phyloP scores from a whole-genome alignment of 495 filamentous ascomycete species.

The Zalerion maritima region DNA sequence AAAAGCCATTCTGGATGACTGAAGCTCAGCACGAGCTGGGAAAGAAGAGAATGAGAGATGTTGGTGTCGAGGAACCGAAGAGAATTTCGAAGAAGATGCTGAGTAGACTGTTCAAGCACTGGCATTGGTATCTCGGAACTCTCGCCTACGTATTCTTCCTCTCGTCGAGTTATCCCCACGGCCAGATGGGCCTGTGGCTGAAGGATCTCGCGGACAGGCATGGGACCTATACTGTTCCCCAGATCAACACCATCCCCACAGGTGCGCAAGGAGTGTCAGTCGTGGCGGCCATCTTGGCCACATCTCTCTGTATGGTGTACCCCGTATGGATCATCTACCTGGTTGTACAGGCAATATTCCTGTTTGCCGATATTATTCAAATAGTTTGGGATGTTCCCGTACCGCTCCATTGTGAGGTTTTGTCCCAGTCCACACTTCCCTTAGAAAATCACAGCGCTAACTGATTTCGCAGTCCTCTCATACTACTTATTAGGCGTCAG shows the following conservation, averaged over 20 bases:
- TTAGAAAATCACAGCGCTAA: neutral
- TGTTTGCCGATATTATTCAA: constrained; percentile 8
- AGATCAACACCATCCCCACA: constrained; percentile 23
- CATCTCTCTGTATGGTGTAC: constrained; percentile 7
- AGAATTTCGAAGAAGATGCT: neutral
- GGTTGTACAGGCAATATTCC: constrained; percentile 8
- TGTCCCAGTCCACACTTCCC: too few species aligned
- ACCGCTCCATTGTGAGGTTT: constrained; percentile 11
- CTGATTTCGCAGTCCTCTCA: constrained; percentile 2
- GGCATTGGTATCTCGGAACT: constrained; percentile 5
- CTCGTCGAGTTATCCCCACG: constrained; percentile 6
- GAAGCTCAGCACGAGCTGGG: constrained; percentile 10
- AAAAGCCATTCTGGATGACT: constrained; percentile 13
- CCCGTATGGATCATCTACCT: constrained; percentile 5
- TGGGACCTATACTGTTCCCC: constrained; percentile 14
- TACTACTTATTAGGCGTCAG: constrained; percentile 7
- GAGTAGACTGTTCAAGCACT: constrained; percentile 4
- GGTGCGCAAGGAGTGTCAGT: constrained; percentile 14
- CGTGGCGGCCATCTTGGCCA: constrained; percentile 10
- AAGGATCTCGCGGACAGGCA: too few species aligned
- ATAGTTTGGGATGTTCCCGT: constrained; percentile 32
- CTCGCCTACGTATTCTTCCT: constrained; percentile 6
- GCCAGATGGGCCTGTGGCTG: constrained; percentile 3
- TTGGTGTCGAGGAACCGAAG: constrained; percentile 2
- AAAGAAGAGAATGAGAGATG: constrained; percentile 5